Evolutionary conservation across 2,329 filamentous ascomycete genomes (phyloP), one percentile per base, ranked within the genome.

Genomic region (Claviceps pazoutovae): DNA sequence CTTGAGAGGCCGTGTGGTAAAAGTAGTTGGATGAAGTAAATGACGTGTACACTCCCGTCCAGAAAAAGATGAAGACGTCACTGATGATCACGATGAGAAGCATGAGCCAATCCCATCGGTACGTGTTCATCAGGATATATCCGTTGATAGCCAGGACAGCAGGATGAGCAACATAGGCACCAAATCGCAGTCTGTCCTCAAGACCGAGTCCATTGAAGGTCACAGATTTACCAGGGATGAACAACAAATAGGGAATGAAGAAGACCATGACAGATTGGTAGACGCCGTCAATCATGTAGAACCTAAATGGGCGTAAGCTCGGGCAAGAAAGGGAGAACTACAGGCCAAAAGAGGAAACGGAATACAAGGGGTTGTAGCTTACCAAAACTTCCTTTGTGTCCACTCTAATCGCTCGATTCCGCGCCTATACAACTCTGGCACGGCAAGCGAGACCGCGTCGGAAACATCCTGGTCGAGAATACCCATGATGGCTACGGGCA

Each of bases 21-120:
- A 97, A 82, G 36, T 66, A 69, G 4, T 61, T 67, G 0, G 77
- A 69, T 49, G 67, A 73, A 5, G 69, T 72, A 41, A 71, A 71
- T 3, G 74, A 67, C 0, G 77, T 77, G 70, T 94, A 98, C 39
- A 95, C 77, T 34, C 89, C 93, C 5, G 93, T 96, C 89, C 93
- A 97, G 71, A 95, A 85, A 74, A 89, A 98, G 62, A 97, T 80
- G 60, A 96, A 79, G 34, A 97, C 66, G 56, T 86, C 85, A 69
- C 89, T 95, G 66, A 97, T 78, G 23, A 70, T 69, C 49, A 94
- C 84, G 56, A 96, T 84, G 54, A 95, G 72, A 21, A 90, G 69
- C 70, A 94, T 94, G 61, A 98, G 74, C 91, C 91, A 98, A 66
- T 98, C 93, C 93, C 93, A 98, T 55, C 91, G 82, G 68, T 95